Evolutionary conservation across 129 eudicot genomes (phyloP), one percentile per base, ranked within the genome.

Genomic region (Escallonia herrerae): DNA sequence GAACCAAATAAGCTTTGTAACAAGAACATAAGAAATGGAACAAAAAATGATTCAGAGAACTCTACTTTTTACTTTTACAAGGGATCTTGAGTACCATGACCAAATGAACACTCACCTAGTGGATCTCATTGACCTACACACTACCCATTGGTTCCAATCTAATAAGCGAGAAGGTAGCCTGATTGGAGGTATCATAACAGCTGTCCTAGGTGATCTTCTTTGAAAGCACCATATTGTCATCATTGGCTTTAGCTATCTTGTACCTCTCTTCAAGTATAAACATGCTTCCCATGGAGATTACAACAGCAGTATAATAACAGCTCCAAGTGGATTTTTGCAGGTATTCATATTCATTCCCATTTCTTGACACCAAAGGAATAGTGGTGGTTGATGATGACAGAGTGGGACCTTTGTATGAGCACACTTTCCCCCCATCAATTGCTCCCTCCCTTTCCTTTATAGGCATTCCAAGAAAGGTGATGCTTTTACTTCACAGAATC

Each of bases 361-460:
- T 87, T 77, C 97, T 91, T 80, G 95, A 91, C 84, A 91, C 94
- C 81, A 87, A 87, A 87, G 97, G 97, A 72, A 79, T 70, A 67
- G 84, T 91, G 5, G 62, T 22, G 44, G 71, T 91, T 50, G 95
- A 91, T 82, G 95, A 87, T 80, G 86, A 79, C 15, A 85, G 97
- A 70, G 97, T 91, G 83, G 97, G 94, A 58, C 97, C 94, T 53
- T 80, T 91, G 63, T 91, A 68, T 62, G 97, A 91, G 79, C 95
- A 91, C 58, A 87, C 95, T 12, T 91, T 91, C 56, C 95, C 97
- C 52, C 97, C 97, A 8, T 84, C 84, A 15, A 83, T 91, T 68
- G 94, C 97, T 52, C 97, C 97, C 43, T 91, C 97, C 67, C 88
- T 91, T 40, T 80, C 95, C 70, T 91, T 91, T 66, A 62, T 91